Evolutionary conservation across 805 yeast genomes (phyloP).

Genomic region (Candida coquimbonensis): DNA sequence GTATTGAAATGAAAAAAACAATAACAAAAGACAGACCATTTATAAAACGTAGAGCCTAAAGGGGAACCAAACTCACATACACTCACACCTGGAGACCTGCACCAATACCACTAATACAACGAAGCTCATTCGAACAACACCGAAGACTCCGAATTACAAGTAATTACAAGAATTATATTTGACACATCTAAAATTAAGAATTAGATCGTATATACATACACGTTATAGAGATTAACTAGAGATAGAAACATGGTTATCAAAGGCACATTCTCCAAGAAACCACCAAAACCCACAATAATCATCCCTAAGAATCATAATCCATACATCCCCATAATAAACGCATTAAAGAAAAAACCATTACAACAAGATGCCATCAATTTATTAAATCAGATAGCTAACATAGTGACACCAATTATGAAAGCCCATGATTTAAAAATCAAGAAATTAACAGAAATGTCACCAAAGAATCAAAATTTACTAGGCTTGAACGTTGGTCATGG

Average conservation of each 20-base stretch:
- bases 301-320: slow-evolving; percentile 25
- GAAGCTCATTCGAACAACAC: too few relatives aligned
- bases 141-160: too few relatives aligned
- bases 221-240: neutral
- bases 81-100: too few relatives aligned
- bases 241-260: slow-evolving; percentile 14
- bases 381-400: slow-evolving; percentile 59
- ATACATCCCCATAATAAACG: slow-evolving; percentile 28
- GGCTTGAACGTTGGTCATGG: slow-evolving; percentile 85
- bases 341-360: slow-evolving; percentile 40
- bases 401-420: slow-evolving; percentile 75
- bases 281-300: slow-evolving; percentile 10
- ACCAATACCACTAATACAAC: too few relatives aligned
- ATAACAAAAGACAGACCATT: too few relatives aligned
- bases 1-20: too few relatives aligned
- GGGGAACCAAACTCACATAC: too few relatives aligned
- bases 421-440: slow-evolving; percentile 60
- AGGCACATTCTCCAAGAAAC: slow-evolving; percentile 12
- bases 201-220: neutral
- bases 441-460: slow-evolving; percentile 72
- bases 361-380: slow-evolving; percentile 48
- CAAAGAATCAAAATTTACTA: slow-evolving; percentile 53
- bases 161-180: too few relatives aligned
- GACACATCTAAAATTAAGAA: neutral
- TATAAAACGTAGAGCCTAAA: too few relatives aligned